phyloP scores from a whole-genome alignment of 2,329 filamentous ascomycete species.

The Xenosphaeropsis pyriputrescens region DNA sequence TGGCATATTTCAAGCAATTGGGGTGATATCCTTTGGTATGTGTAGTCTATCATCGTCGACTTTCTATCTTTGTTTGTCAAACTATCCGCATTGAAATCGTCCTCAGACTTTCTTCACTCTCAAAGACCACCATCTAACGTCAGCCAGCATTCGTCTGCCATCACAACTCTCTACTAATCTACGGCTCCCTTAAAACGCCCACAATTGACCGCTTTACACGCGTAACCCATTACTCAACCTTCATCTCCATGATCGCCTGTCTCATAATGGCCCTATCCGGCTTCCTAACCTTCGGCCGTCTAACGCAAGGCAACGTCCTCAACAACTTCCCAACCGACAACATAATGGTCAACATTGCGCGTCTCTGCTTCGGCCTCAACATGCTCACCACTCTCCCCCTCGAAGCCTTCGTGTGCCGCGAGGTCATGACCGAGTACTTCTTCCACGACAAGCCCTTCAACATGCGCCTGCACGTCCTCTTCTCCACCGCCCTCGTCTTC shows the following conservation, averaged over 20 bases:
- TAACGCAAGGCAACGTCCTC: slow-evolving; percentile 86
- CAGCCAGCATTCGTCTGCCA: slow-evolving; percentile 52
- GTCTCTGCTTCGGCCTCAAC: slow-evolving; percentile 92
- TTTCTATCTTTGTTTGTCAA: slow-evolving; percentile 1
- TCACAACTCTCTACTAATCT: slow-evolving; percentile 95
- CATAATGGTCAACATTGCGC: slow-evolving; percentile 84
- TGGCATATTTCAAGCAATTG: slow-evolving; percentile 89
- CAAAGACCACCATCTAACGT: neutral
- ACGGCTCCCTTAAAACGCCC: slow-evolving; percentile 84
- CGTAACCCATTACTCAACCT: slow-evolving; percentile 89
- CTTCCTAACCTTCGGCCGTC: slow-evolving; percentile 85
- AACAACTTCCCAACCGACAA: slow-evolving; percentile 95
- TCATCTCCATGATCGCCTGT: slow-evolving; percentile 82
- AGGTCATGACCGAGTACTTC: slow-evolving; percentile 85
- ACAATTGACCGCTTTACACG: slow-evolving; percentile 89
- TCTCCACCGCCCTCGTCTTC: slow-evolving; percentile 73
- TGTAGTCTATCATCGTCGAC: neutral
- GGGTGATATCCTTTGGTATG: slow-evolving; percentile 92
- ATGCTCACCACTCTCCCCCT: slow-evolving; percentile 96
- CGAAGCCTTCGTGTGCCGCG: slow-evolving; percentile 93
- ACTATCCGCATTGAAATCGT: slow-evolving; percentile 14
- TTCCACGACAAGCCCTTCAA: slow-evolving; percentile 54
- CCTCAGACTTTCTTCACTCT: neutral
- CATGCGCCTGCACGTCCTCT: slow-evolving; percentile 62
- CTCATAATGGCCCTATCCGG: slow-evolving; percentile 76